phyloP scores from a whole-genome alignment of 2,329 filamentous ascomycete genomes.

The Botrytis hyacinthi region DNA sequence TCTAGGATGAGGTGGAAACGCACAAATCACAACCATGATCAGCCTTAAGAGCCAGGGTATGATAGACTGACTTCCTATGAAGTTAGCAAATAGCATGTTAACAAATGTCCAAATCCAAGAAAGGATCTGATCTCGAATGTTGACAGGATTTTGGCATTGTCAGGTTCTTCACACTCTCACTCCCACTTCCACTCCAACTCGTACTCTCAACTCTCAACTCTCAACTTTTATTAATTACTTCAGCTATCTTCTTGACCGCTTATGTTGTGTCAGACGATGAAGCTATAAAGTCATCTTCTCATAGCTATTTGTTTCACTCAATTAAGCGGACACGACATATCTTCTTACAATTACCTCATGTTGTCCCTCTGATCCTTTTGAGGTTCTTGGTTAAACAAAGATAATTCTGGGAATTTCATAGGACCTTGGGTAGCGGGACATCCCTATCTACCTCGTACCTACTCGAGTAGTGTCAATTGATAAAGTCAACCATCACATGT shows the following conservation, averaged over 20 bases:
- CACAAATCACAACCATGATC: not conserved
- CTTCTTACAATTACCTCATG: not conserved
- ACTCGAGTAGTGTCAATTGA: not conserved
- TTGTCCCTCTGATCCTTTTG: not conserved
- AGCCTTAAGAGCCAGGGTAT: not conserved
- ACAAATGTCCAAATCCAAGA: not conserved
- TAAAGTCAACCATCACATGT: not conserved
- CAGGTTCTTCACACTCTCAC: not conserved
- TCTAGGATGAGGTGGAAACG: not conserved
- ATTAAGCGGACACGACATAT: conserved; percentile 6
- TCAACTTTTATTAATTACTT: not conserved
- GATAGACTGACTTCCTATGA: not conserved
- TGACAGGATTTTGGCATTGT: not conserved
- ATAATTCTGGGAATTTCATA: not conserved
- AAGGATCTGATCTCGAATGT: not conserved
- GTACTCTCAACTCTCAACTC: not conserved
- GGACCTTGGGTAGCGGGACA: not conserved
- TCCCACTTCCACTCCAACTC: not conserved
- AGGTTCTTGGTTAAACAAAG: not conserved
- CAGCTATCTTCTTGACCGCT: conserved; percentile 10
- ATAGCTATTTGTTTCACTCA: not conserved
- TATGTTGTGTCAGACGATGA: conserved; percentile 8
- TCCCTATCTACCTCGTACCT: not conserved
- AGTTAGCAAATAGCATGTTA: not conserved
- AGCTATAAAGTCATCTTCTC: not conserved